Conservation (phyloP, 768 basidiomycete genomes). For the Porpolomopsis calyptriformis region DNA sequence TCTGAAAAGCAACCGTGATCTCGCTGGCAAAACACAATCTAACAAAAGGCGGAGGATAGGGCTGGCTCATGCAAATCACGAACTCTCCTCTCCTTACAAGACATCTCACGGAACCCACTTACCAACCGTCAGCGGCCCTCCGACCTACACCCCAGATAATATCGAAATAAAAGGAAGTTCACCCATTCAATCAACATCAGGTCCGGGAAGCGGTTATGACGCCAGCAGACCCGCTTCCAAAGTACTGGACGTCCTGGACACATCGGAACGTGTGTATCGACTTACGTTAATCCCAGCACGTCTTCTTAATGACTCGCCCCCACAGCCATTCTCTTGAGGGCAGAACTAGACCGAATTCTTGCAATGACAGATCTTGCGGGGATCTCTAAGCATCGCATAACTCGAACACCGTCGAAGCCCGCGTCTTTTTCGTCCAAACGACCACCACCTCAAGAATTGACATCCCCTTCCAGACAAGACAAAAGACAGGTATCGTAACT, state of each 20-base stretch:
- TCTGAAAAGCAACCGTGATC: background rate
- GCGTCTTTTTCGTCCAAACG: background rate
- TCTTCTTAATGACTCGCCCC: background rate
- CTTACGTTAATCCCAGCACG: background rate
- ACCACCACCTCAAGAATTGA: background rate
- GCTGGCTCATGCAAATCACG: slow-evolving; percentile 22
- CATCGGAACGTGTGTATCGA: background rate
- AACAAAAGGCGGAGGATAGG: slow-evolving; percentile 15
- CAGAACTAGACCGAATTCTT: slow-evolving; percentile 28
- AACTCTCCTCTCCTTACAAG: too few species aligned
- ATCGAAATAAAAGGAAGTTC: too few species aligned
- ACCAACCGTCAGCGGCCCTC: too few species aligned
- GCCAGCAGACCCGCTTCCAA: background rate
- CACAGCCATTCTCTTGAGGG: background rate
- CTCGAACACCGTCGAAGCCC: background rate
- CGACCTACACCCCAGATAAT: too few species aligned
- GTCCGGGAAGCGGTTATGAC: too few species aligned
- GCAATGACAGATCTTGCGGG: slow-evolving; percentile 36
- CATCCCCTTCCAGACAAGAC: background rate
- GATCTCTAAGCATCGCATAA: slow-evolving; percentile 14
- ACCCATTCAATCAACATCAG: too few species aligned
- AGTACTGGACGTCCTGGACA: background rate
- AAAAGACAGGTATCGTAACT: slow-evolving; percentile 6
- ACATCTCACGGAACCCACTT: too few species aligned
- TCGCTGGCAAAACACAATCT: background rate